Evolutionary conservation across 148 eudicot genomes (phyloP).

Genomic region (Agrostemma githago): DNA sequence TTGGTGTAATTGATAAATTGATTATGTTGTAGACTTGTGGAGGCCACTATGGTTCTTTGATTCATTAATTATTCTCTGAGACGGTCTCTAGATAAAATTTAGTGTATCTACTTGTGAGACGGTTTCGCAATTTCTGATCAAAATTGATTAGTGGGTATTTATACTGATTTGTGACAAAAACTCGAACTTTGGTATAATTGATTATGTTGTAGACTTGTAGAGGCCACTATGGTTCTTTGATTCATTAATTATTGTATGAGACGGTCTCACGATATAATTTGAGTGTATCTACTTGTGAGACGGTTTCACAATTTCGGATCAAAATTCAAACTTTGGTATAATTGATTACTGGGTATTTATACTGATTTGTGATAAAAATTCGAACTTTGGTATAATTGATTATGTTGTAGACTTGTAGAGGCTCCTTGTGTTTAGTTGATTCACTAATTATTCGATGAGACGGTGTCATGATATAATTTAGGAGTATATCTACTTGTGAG

Average conservation of each 20-base stretch:
- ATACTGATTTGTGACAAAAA: constrained; percentile 6
- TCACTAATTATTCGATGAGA: neutral
- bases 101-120: too few relatives aligned
- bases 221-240: neutral
- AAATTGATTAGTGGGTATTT: neutral
- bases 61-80: neutral
- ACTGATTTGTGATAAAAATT: constrained; percentile 12
- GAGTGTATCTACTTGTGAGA: too few relatives aligned
- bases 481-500: too few relatives aligned
- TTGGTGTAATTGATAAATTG: neutral
- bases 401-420: neutral
- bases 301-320: neutral
- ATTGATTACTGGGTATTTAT: neutral
- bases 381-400: neutral
- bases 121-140: constrained; percentile 9
- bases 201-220: neutral
- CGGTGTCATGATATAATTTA: neutral
- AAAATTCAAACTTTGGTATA: constrained; percentile 6
- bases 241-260: neutral
- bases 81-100: neutral
- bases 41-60: too few relatives aligned
- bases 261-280: neutral
- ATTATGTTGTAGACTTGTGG: neutral
- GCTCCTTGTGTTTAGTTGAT: neutral
- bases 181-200: neutral